Conservation (phyloP, 371 early-diverging fungal species). For the Batrachochytrium dendrobatidis region DNA sequence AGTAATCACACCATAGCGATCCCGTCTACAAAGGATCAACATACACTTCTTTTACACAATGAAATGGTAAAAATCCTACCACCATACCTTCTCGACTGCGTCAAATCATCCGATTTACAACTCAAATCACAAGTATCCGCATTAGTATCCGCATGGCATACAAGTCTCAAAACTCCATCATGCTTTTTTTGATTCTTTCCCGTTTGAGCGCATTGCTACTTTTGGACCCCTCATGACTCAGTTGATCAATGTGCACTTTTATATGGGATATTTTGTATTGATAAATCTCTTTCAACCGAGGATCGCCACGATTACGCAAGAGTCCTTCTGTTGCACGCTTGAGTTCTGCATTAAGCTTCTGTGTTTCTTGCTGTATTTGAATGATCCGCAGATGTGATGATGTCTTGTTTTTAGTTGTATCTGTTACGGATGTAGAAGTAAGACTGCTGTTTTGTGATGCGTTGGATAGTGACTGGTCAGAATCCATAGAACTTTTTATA, state of each 20-base stretch:
- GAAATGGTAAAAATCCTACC: not conserved
- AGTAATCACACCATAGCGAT: not conserved
- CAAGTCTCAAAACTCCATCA: constrained; percentile 2
- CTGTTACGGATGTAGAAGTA: not conserved
- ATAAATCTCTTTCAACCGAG: not conserved
- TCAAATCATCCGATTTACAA: not conserved
- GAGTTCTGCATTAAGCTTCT: not conserved
- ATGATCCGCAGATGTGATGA: not conserved
- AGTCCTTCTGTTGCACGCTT: not conserved
- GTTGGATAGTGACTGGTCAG: not conserved
- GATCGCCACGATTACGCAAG: not conserved
- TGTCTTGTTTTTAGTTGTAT: not conserved
- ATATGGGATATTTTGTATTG: not conserved
- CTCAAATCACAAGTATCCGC: not conserved
- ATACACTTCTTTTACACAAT: not conserved
- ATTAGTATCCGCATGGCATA: not conserved
- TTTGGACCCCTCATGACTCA: not conserved
- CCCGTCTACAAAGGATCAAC: no score
- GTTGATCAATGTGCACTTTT: not conserved
- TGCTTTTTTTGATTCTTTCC: not conserved
- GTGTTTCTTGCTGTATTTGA: not conserved
- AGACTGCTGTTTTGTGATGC: not conserved
- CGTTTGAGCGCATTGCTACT: not conserved
- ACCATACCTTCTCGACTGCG: not conserved
- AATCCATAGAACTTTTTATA: not conserved